phyloP scores from a whole-genome alignment of 805 yeast genomes.

The Saccharomycopsis sp. region DNA sequence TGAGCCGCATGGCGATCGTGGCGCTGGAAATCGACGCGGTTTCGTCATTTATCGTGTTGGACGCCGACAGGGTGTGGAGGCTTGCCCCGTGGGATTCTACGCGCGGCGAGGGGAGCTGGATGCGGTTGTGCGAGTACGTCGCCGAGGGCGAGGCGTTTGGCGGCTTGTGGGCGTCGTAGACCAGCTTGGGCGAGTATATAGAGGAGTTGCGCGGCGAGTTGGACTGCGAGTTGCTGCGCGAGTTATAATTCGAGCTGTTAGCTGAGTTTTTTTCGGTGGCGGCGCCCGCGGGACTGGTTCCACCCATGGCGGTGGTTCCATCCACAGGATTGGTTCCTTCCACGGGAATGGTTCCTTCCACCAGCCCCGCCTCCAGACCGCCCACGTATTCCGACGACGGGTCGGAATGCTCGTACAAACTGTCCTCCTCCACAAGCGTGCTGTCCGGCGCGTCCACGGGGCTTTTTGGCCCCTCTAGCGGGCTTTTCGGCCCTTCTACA shows the following conservation, averaged over 20 bases:
- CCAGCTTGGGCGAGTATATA: constrained; percentile 16
- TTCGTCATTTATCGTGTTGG: background rate
- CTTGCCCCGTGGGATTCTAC: background rate
- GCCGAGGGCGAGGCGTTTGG: constrained; percentile 18
- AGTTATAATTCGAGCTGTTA: constrained; percentile 14
- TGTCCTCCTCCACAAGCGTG: background rate
- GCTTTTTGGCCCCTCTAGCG: background rate
- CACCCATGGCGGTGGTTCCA: background rate
- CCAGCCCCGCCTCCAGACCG: background rate
- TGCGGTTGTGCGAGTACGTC: constrained; percentile 17
- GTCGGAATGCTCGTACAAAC: background rate
- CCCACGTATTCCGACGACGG: constrained; percentile 16
- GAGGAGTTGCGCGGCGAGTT: constrained; percentile 16
- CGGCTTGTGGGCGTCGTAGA: background rate
- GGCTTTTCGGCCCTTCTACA: background rate
- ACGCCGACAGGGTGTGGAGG: background rate
- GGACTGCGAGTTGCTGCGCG: constrained; percentile 10
- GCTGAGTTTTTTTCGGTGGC: constrained; percentile 2
- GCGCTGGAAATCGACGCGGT: background rate
- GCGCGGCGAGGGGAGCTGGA: constrained; percentile 19
- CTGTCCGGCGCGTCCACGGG: background rate
- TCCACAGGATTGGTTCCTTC: background rate
- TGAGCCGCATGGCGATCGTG: background rate
- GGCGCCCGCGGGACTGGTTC: too few species aligned
- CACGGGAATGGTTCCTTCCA: background rate